Evolutionary conservation across 179 eudicot genomes (phyloP).

Genomic region (Beta corolliflora): DNA sequence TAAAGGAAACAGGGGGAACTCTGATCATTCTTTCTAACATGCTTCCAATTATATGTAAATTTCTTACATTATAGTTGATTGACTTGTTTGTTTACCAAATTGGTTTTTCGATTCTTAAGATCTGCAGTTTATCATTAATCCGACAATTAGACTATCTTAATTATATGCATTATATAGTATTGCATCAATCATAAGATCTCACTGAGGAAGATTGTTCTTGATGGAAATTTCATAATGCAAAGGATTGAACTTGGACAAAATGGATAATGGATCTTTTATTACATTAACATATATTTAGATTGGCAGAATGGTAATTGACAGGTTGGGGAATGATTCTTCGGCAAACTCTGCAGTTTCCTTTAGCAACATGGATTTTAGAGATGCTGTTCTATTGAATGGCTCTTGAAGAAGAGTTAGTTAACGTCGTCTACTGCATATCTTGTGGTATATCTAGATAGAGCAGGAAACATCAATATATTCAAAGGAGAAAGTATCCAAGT

Average conservation of each 20-base stretch:
- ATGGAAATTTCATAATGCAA: background rate
- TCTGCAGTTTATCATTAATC: background rate
- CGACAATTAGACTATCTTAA: background rate
- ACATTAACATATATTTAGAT: too few relatives aligned
- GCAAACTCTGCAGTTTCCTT: background rate
- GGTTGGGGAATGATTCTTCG: background rate
- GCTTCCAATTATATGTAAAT: constrained; percentile 38
- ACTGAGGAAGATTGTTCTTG: background rate
- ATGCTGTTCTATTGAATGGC: background rate
- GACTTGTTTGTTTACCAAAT: background rate
- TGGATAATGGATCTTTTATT: background rate
- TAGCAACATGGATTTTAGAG: background rate
- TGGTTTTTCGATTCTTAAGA: background rate
- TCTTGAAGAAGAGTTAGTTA: background rate
- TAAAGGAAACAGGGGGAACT: constrained; percentile 31
- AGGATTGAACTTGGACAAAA: background rate
- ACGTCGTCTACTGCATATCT: background rate
- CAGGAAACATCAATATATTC: background rate
- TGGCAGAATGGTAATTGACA: background rate
- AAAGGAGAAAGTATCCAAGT: too few relatives aligned
- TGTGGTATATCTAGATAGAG: background rate
- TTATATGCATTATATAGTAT: background rate
- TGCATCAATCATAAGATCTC: background rate
- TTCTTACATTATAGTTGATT: constrained; percentile 13
- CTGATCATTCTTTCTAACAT: constrained; percentile 36